Base-by-base conservation (phyloP, 2,329 filamentous ascomycete genomes). In the Hypoxylon sp. region DNA sequence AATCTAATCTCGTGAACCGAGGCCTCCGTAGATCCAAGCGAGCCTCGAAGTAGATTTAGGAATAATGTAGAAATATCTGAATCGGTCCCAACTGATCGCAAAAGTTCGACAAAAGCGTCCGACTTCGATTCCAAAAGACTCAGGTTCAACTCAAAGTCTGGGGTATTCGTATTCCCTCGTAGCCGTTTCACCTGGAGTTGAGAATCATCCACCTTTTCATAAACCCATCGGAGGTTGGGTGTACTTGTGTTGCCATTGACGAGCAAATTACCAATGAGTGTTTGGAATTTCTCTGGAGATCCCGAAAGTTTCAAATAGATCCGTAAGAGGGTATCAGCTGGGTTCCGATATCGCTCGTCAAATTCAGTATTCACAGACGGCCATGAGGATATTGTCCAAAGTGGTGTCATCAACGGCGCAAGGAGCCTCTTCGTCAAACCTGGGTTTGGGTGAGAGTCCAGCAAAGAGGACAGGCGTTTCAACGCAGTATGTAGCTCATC, bases 371-470 rank as follows among this genome's bases (percentile, higher is more conserved):
- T 73, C 3, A 81, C 71, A 6, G 77, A 77, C 0, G 79, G 73
- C 84, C 88, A 89, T 4, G 86, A 86, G 0, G 86, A 81, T 14
- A 93, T 75, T 1, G 85, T 82, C 91, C 91, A 93, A 0, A 93
- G 79, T 1, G 90, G 86, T 3, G 89, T 78, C 2, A 91, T 72
- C 1, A 92, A 75, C 0, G 88, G 88, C 2, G 82, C 81, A 2
- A 92, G 78, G 0, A 93, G 80, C 56, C 91, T 83, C 69, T 85
- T 89, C 49, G 89, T 86, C 8, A 93, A 79, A 0, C 89, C 89
- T 0, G 90, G 88, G 61, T 92, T 90, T 0, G 90, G 90, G 73
- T 91, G 91, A 0, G 89, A 90, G 20, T 86, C 81, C 1, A 90
- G 76, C 1, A 93, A 79, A 0, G 84, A 82, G 37, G 82, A 83